A percentile compares a stretch with the other conserved stretches of the same genome.
Evolutionary conservation across 2,329 filamentous ascomycete genomes (phyloP).

Genomic region (Blastomyces silverae): DNA sequence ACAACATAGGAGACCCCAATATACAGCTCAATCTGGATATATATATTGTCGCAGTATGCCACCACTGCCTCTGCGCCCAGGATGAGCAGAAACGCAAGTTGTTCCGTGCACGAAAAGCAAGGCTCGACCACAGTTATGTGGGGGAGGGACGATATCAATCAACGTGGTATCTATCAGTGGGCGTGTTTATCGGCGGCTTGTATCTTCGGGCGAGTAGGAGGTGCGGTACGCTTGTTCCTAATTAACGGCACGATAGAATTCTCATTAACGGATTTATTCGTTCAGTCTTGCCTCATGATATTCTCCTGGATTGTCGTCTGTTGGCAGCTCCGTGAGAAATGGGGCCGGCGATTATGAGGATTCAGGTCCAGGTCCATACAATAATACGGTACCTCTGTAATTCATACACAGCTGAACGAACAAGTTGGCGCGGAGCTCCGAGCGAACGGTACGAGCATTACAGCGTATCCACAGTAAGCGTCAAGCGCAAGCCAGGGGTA

Average conservation of each 20-base stretch:
- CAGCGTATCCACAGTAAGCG: not conserved
- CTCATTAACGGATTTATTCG: not conserved
- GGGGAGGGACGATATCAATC: not conserved
- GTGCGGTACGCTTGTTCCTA: not conserved
- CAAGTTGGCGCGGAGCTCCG: not conserved
- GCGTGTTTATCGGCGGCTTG: not conserved
- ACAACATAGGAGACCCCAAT: not conserved
- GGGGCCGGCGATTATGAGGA: not conserved
- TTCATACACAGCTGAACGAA: not conserved
- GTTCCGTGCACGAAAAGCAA: not conserved
- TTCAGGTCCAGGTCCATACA: not conserved
- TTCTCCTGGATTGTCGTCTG: not conserved
- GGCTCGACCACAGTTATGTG: not conserved
- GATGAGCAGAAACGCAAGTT: not conserved
- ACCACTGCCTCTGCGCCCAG: not conserved
- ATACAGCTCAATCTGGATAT: not conserved
- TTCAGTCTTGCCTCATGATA: not conserved
- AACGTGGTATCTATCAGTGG: not conserved
- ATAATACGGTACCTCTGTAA: not conserved
- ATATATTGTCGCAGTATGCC: not conserved
- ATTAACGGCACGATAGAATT: not conserved
- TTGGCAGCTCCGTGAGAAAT: not conserved
- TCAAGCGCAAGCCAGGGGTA: not conserved
- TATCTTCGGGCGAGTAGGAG: not conserved
- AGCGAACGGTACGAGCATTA: not conserved